phyloP scores from a whole-genome alignment of 805 yeast species.

The Metahyphopichia silvanorum region DNA sequence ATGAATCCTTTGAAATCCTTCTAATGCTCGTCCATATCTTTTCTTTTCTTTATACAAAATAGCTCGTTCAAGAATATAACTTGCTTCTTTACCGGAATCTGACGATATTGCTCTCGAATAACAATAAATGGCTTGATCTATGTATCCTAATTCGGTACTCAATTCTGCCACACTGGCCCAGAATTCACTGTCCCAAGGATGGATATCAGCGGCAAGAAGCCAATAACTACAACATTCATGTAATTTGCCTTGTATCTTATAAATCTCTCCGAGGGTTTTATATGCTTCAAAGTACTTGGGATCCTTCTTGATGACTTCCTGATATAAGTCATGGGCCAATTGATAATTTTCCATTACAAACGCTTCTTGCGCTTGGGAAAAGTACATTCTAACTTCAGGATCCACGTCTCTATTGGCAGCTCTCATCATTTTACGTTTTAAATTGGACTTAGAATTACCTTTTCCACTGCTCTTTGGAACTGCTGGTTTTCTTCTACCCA shows the following conservation, averaged over 20 bases:
- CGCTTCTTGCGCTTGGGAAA: slow-evolving; percentile 77
- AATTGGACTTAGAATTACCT: background rate
- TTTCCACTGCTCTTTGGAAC: too few species aligned
- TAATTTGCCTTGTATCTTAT: slow-evolving; percentile 59
- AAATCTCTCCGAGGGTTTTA: slow-evolving; percentile 83
- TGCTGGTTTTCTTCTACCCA: slow-evolving; percentile 48
- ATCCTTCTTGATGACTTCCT: slow-evolving; percentile 73
- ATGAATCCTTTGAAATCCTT: slow-evolving; percentile 62
- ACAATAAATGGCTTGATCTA: slow-evolving; percentile 76
- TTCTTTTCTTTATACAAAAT: slow-evolving; percentile 63
- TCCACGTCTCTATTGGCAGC: slow-evolving; percentile 46
- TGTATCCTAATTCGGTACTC: slow-evolving; percentile 62
- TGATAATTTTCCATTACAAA: slow-evolving; percentile 64
- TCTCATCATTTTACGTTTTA: slow-evolving; percentile 31
- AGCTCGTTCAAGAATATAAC: slow-evolving; percentile 62
- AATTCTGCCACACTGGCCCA: slow-evolving; percentile 77
- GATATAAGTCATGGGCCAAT: slow-evolving; percentile 56
- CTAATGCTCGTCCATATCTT: slow-evolving; percentile 68
- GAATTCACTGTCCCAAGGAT: slow-evolving; percentile 70
- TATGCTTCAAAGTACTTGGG: slow-evolving; percentile 80
- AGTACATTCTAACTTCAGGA: slow-evolving; percentile 66
- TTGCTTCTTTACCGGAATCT: slow-evolving; percentile 28
- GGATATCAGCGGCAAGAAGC: slow-evolving; percentile 77
- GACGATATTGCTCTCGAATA: slow-evolving; percentile 41
- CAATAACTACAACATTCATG: slow-evolving; percentile 77